These are phyloP conservation scores for Heliamphora exappendiculata DNA, from an alignment of 148 eudicot species.

Conservation along the genomic window DNA sequence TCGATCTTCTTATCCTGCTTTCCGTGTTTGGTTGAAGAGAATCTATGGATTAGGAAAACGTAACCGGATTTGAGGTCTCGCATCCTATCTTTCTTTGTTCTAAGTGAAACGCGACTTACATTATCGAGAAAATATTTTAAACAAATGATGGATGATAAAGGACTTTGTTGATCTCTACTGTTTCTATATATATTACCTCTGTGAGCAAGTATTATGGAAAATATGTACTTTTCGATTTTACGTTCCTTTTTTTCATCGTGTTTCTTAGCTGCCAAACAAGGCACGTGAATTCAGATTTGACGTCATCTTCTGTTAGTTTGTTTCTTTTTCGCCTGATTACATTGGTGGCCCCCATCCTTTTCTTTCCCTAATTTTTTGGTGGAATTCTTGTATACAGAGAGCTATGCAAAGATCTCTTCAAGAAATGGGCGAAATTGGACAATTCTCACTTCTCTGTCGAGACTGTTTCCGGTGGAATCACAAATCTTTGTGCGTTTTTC, in stretches of 20 bases:
- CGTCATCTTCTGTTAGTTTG: background rate
- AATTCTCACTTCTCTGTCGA: conserved; percentile 51
- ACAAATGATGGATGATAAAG: background rate
- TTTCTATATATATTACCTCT: background rate
- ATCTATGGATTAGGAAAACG: background rate
- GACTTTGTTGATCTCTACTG: conserved; percentile 2
- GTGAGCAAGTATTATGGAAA: background rate
- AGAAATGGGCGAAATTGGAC: conserved; percentile 72
- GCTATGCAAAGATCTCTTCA: conserved; percentile 79
- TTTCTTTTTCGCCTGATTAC: background rate
- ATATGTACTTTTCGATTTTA: background rate
- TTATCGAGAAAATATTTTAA: background rate
- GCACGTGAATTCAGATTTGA: background rate
- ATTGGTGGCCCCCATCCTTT: background rate
- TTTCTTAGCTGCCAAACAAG: background rate
- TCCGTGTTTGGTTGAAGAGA: background rate
- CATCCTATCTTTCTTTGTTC: background rate
- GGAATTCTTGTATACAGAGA: conserved; percentile 39
- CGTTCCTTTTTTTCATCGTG: background rate
- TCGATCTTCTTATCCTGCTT: background rate
- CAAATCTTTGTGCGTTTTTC: conserved; percentile 67
- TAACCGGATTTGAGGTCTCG: background rate
- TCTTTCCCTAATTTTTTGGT: conserved; percentile 4
- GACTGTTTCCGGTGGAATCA: conserved; percentile 90
- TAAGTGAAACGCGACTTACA: background rate